Evolutionary conservation across 176 grass and related monocot species (phyloP).

Genomic region (Pontederia crassipes): DNA sequence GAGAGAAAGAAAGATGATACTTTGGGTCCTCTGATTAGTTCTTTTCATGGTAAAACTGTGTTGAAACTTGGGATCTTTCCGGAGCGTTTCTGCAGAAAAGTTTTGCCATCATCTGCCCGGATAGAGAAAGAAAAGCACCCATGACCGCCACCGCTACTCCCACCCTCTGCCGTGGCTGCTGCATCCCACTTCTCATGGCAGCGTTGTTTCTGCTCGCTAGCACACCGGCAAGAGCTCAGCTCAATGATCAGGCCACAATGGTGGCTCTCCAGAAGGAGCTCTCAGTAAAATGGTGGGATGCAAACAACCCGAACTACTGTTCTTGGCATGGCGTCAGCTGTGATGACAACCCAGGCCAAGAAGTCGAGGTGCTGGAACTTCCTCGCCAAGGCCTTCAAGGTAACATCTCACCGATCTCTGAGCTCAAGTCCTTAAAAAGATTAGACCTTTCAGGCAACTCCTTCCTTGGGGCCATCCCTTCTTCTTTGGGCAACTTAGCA

Average conservation of each 20-base stretch:
- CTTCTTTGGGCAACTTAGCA: slow-evolving; percentile 21
- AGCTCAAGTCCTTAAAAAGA: slow-evolving; percentile 26
- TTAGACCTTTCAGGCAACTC: slow-evolving; percentile 76
- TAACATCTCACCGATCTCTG: slow-evolving; percentile 38
- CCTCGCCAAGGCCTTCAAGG: slow-evolving; percentile 44
- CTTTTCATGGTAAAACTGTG: neutral
- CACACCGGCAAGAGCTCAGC: neutral
- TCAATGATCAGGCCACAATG: slow-evolving; percentile 40
- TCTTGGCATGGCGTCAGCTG: slow-evolving; percentile 74
- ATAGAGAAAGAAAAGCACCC: neutral
- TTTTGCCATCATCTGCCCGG: neutral
- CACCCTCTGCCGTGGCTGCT: neutral
- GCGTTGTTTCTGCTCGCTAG: neutral
- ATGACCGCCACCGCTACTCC: neutral
- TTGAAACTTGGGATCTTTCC: neutral
- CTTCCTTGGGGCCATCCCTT: slow-evolving; percentile 34
- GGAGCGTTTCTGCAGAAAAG: neutral
- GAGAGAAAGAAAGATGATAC: neutral
- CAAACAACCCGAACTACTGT: slow-evolving; percentile 32
- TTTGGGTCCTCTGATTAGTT: neutral
- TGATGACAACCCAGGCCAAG: slow-evolving; percentile 9
- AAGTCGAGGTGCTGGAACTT: slow-evolving; percentile 55
- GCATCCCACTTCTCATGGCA: neutral
- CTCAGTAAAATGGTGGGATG: slow-evolving; percentile 41
- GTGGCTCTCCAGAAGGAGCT: slow-evolving; percentile 48